Percentiles rank a stretch among this genome's conserved stretches.
Evolutionary conservation across 208 protist genomes (phyloP).

Genomic region (Angomonas ambiguus): DNA sequence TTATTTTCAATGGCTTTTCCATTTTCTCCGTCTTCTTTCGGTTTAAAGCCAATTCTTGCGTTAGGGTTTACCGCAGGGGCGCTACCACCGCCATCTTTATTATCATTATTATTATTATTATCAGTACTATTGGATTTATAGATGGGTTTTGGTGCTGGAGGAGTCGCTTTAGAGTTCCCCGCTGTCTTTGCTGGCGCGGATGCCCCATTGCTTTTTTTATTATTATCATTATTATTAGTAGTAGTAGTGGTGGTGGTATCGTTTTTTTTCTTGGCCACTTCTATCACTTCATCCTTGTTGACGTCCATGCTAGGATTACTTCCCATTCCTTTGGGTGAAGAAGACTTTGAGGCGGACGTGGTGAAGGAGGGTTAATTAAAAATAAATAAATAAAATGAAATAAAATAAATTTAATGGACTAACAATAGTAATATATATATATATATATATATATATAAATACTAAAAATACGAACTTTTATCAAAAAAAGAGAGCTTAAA

Average conservation of each 20-base stretch:
- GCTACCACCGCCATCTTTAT: not conserved
- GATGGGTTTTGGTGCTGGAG: not conserved
- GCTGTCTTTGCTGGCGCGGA: not conserved
- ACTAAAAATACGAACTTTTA: not conserved
- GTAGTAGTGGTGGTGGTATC: not conserved
- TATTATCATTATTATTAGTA: not conserved
- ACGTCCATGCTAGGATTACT: slow-evolving; percentile 20
- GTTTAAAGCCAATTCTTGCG: not conserved
- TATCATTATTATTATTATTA: too few species aligned
- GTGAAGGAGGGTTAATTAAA: too few species aligned
- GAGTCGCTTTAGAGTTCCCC: not conserved
- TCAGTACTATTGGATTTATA: not conserved
- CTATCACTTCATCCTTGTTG: slow-evolving; percentile 4
- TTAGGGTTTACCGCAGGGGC: not conserved
- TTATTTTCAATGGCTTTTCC: slow-evolving; percentile 20
- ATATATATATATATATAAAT: not conserved
- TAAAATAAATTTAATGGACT: too few species aligned
- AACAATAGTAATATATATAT: not conserved
- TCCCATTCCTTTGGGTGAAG: too few species aligned
- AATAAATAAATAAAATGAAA: too few species aligned
- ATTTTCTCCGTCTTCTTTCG: not conserved
- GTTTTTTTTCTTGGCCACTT: not conserved
- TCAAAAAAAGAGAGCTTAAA: not conserved
- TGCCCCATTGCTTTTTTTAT: not conserved
- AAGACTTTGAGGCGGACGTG: too few species aligned